Base-by-base conservation (phyloP, 2,329 filamentous ascomycete genomes). In the Monilinia aucupariae region DNA sequence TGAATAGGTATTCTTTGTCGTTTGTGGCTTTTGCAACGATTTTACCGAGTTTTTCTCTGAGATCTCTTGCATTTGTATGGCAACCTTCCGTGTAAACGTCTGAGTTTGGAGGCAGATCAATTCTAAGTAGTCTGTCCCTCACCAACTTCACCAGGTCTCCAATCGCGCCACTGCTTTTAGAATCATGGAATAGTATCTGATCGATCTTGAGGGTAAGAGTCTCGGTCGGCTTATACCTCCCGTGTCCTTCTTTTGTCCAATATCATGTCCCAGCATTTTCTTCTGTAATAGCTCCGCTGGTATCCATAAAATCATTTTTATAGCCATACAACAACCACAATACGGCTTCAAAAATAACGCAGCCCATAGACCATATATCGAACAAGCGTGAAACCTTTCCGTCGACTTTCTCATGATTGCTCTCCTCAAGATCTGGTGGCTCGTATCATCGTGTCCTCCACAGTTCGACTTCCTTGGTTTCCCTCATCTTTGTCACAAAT, bases 381-480 rank as follows among this genome's bases (percentile, higher is more conserved):
- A 25, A 61, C 20, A 61, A 20, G n/a, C 49, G 52, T 43, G 52
- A 54, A 9, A 43, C 43, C 17, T 43, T 54, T 10, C 22, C 52
- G 27, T 30, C 15, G 7, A 37, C 52, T 4, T 54, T 27, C 1
- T 43, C 37, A 1, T 54, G 52, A n/a, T 54, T 30, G 1, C 10
- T 30, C 4, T 27, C n/a, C 37, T 54, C 52, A 1, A 54, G 37
- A 30, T 54, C 37, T n/a, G 52, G 52, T 13, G 37, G 52, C 20
- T 54, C 52, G 22, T 54, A 54, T 37, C 52, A 54, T n/a, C 37
- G 22, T 41, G 52, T 54, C 25, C 37, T 54, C 52, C 52, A 54
- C 27, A 54, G 37, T 13, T 54, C 37, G 4, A 20, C 30, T 25
- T 30, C 55, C 13, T 37, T 59, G 15, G 12, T 22, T 9, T 37